Base-by-base conservation (phyloP, 768 basidiomycete genomes). In the Megacollybia marginata region DNA sequence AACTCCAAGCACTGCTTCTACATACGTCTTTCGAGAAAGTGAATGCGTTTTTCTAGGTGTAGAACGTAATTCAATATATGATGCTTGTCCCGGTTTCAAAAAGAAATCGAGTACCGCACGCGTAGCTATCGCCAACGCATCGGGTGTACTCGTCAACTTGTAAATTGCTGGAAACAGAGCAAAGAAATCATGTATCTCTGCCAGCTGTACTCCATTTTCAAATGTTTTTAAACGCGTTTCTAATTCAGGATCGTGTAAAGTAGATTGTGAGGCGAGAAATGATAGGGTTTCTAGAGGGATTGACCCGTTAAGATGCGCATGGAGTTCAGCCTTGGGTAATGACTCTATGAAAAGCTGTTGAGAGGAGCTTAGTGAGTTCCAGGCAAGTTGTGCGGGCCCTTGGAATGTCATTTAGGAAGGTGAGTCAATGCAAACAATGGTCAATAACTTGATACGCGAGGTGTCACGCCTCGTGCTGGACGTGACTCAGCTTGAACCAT, bases 291-390 rank as follows among this genome's bases (percentile, higher is more conserved):
- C 47, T 20, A 90, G 65, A 1, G 90, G 90, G 33, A 92, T 91
- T 9, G 81, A 92, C 0, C 89, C 89, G 55, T 91, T 91, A 4
- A 91, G 75, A 59, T 92, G 89, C 0, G 89, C 90, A 53, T 92
- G 90, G 0, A 92, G 74, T 59, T 93, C 90, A 1, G 89, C 88
- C 63, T 92, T 92, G 9, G 85, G 85, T 0, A 91, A 71, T 1
- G 53, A 50, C 44, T 76, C 69, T 40, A 92, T 68, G 62, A 91
- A 92, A 5, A 61, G 33, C 19, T 82, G 46, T 54, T 90, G 81
- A 6, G 65, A 53, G 0, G 67, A 54, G 9, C 68, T 67, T 19
- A 91, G 72, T 1, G 80, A 75, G 1, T 57, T 60, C 11, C 89
- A 64, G 1, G 89, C 89, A 6, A 28, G 23, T 6, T 28, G 23